Evolutionary conservation across 2,329 filamentous ascomycete genomes (phyloP).

Genomic region (Nothophaeocryptopus gaeumannii): DNA sequence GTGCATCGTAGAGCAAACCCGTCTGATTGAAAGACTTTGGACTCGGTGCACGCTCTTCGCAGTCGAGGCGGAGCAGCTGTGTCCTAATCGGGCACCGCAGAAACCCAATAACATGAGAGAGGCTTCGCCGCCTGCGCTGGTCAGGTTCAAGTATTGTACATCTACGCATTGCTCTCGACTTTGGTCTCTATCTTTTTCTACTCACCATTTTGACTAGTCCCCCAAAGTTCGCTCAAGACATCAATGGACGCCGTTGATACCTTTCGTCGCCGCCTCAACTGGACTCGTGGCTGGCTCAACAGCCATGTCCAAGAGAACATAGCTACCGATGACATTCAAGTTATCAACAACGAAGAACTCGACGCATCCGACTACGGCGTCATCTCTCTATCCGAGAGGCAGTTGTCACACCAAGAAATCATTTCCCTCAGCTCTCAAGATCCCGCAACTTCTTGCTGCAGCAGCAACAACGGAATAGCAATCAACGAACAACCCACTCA

Average conservation of each 20-base stretch:
- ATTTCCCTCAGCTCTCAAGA: slow-evolving; percentile 17
- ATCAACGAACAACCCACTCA: too few species aligned
- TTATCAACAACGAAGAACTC: neutral
- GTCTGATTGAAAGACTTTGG: too few species aligned
- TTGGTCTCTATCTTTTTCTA: neutral
- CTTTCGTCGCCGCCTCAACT: neutral
- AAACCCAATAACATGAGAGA: neutral
- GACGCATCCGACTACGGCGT: too few species aligned
- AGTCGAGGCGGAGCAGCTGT: too few species aligned
- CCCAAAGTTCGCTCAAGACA: too few species aligned
- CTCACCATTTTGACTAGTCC: neutral
- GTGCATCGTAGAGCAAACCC: too few species aligned
- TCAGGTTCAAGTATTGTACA: neutral
- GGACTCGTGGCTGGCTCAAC: slow-evolving; percentile 11
- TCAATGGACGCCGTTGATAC: slow-evolving; percentile 6
- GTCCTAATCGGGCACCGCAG: too few species aligned
- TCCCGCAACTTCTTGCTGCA: slow-evolving; percentile 5
- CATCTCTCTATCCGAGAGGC: neutral
- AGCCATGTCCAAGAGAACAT: neutral
- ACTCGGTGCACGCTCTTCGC: too few species aligned
- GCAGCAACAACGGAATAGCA: neutral
- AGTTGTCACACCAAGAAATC: slow-evolving; percentile 1
- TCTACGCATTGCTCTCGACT: neutral
- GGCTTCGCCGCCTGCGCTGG: neutral
- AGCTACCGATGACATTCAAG: slow-evolving; percentile 6